A percentile compares a stretch with the other conserved stretches of the same genome.
Evolutionary conservation across 78 protist genomes (phyloP).

Genomic region (Salpingoeca rosetta): DNA sequence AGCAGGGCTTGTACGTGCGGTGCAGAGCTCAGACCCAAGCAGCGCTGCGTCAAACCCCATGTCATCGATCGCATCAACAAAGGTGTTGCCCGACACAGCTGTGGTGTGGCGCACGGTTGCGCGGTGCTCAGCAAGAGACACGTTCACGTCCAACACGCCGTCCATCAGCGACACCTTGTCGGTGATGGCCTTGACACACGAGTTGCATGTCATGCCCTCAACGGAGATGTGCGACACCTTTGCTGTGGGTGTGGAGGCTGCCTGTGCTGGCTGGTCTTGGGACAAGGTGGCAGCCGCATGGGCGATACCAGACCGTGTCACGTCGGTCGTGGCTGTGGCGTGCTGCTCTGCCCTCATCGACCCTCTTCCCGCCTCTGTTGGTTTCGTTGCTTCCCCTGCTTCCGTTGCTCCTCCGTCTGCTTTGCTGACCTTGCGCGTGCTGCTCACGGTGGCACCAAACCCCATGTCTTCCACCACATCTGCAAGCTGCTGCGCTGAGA

Average conservation of each 20-base stretch:
- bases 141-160: neutral
- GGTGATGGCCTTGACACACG: neutral
- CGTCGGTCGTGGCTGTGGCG: neutral
- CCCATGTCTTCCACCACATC: neutral
- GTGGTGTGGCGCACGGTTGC: neutral
- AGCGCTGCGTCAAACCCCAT: slow-evolving; percentile 8
- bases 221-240: neutral
- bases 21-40: neutral
- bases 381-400: neutral
- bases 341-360: neutral
- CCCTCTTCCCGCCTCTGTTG: neutral
- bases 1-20: neutral
- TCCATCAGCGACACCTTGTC: neutral
- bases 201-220: slow-evolving; percentile 1
- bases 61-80: neutral
- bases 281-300: neutral
- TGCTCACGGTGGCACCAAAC: neutral
- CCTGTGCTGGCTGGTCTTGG: no score
- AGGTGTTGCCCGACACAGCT: neutral
- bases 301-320: neutral
- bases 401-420: neutral
- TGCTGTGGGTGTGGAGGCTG: neutral
- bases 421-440: neutral
- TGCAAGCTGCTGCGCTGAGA: neutral
- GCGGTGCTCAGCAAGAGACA: no score